Evolutionary conservation across 2,329 filamentous ascomycete species (phyloP), one percentile per base, ranked within the genome.

Genomic region (Pseudogymnoascus sp.): DNA sequence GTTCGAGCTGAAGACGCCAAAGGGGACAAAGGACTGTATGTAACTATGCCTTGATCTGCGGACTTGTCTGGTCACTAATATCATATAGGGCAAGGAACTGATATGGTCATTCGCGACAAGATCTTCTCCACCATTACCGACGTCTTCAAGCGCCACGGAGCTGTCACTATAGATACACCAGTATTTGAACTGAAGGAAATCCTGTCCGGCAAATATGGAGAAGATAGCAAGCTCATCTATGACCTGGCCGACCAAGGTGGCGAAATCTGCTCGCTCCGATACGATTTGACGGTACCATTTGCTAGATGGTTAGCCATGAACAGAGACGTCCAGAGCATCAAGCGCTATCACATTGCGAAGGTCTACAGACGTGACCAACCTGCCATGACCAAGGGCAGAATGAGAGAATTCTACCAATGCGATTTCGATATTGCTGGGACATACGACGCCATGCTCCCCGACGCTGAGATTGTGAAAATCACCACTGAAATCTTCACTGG

Each of bases 351-450:
- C 78, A 93, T 97, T 69, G 92, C 91, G 69, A 96, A 96, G 79
- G 93, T 96, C 60, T 93, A 92, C 78, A 82, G 89, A 65, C 79
- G 89, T 74, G 89, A 93, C 74, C 88, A 92, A 75, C 89, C 89
- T 23, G 89, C 91, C 65, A 91, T 97, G 78, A 90, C 88, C 65
- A 95, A 96, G 75, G 93, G 93, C 60, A 86, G 93, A 61, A 95
- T 96, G 89, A 85, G 93, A 71, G 93, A 97, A 77, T 96, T 96
- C 77, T 96, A 96, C 79, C 93, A 97, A 77, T 97, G 93, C 79
- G 93, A 97, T 77, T 96, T 97, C 72, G 93, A 97, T 74, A 93
- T 97, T 77, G 93, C 93, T 11, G 92, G 93, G 65, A 80, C 79
- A 43, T 96, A 91, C 78, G 93, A 96, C 73, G 78, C 90, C 61